phyloP scores from a whole-genome alignment of 1,284 basidiomycete genomes.

The Phaffia rhodozyma region DNA sequence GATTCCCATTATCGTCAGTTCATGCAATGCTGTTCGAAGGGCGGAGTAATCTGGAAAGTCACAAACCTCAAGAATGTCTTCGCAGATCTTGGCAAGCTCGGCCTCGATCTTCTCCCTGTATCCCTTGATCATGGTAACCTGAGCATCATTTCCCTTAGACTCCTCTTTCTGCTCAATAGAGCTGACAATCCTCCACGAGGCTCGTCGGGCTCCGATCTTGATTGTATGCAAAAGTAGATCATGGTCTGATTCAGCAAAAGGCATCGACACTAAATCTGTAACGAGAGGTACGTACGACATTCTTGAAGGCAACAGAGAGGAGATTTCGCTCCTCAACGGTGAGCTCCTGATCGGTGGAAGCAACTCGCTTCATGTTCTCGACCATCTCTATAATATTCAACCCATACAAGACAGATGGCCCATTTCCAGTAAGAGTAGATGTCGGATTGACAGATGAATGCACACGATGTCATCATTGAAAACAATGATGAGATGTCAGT shows the following conservation, averaged over 20 bases:
- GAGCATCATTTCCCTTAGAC: slow-evolving; percentile 95
- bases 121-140: slow-evolving; percentile 97
- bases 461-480: too few species aligned
- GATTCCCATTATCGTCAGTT: not conserved
- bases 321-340: slow-evolving; percentile 99
- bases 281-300: slow-evolving; percentile 44
- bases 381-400: slow-evolving; percentile 65
- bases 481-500: too few species aligned
- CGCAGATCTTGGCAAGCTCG: slow-evolving; percentile 97
- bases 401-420: too few species aligned
- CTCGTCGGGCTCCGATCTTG: slow-evolving; percentile 86
- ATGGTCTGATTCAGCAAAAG: too few species aligned
- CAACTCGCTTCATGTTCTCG: slow-evolving; percentile 97
- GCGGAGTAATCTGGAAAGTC: slow-evolving; percentile 40
- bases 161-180: slow-evolving; percentile 99
- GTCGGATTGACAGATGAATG: too few species aligned
- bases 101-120: slow-evolving; percentile 98
- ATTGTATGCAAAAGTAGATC: too few species aligned
- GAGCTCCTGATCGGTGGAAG: slow-evolving; percentile 92
- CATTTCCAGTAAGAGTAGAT: too few species aligned
- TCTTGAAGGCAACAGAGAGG: slow-evolving; percentile 99
- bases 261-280: too few species aligned
- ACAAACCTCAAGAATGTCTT: slow-evolving; percentile 87
- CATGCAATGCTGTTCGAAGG: not conserved
- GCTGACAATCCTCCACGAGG: slow-evolving; percentile 97